Conservation (phyloP, 352 stramenopile genomes). For the Lagenidium sp. region DNA sequence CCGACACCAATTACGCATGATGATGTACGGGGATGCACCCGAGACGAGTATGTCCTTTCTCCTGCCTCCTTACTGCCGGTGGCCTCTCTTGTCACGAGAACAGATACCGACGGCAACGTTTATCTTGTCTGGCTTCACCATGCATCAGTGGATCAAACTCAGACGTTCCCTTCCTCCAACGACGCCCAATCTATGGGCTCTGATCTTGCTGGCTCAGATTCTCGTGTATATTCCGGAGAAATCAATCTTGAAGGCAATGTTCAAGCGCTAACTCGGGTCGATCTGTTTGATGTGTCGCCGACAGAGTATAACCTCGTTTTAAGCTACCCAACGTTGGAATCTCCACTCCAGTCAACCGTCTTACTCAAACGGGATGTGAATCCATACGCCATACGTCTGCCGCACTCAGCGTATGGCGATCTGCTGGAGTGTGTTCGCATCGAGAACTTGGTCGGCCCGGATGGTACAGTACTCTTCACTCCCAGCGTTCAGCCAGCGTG, state of each 20-base stretch:
- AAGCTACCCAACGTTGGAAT: not conserved
- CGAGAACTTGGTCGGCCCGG: not conserved
- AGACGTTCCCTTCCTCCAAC: no score
- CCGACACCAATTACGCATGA: no score
- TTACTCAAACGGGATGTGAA: slow-evolving; percentile 40
- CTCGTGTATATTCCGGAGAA: no score
- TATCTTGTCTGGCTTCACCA: not conserved
- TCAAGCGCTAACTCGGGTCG: no score
- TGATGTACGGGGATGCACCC: no score
- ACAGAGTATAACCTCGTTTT: slow-evolving; percentile 6
- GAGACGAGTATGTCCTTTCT: not conserved
- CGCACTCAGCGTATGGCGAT: slow-evolving; percentile 30
- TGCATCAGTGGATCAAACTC: no score
- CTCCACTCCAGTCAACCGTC: not conserved
- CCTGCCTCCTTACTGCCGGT: not conserved
- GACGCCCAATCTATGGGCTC: no score
- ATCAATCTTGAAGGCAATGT: no score
- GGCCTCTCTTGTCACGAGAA: not conserved
- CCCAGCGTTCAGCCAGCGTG: slow-evolving; percentile 24
- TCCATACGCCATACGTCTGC: slow-evolving; percentile 33
- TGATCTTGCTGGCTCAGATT: no score
- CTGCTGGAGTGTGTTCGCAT: slow-evolving; percentile 22
- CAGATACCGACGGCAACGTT: not conserved
- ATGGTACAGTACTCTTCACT: no score
- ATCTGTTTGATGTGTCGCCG: not conserved